phyloP scores from a whole-genome alignment of 2,329 filamentous ascomycete species.

The Tympanopsis confertula region DNA sequence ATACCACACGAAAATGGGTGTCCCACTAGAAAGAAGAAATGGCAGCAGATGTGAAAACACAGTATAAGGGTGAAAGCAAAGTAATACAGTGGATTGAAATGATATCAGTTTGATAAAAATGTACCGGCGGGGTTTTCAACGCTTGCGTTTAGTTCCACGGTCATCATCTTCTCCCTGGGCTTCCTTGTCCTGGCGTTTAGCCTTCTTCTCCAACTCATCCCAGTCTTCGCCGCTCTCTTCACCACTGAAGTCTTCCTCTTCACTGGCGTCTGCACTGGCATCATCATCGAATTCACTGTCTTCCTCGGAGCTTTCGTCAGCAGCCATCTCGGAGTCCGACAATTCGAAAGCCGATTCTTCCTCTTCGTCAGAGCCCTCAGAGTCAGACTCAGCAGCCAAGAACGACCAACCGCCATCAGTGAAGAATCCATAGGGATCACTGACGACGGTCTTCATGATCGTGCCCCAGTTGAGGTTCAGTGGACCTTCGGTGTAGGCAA shows the following conservation, averaged over 20 bases:
- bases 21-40: too few species aligned
- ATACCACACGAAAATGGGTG: too few species aligned
- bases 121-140: too few species aligned
- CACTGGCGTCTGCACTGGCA: constrained; percentile 75
- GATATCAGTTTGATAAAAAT: too few species aligned
- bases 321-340: constrained; percentile 75
- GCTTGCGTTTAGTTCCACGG: constrained; percentile 60
- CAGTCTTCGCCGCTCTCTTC: constrained; percentile 79
- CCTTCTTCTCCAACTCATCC: constrained; percentile 90
- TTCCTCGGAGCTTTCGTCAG: constrained; percentile 69
- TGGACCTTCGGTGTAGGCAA: constrained; percentile 89
- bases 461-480: constrained; percentile 97
- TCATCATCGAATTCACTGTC: constrained; percentile 82
- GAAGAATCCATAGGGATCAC: constrained; percentile 91
- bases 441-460: constrained; percentile 97
- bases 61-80: too few species aligned
- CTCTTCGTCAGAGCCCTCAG: constrained; percentile 64
- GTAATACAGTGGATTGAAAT: too few species aligned
- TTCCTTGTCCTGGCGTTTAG: constrained; percentile 69
- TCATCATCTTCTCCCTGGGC: constrained; percentile 58
- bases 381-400: constrained; percentile 76
- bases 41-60: too few species aligned
- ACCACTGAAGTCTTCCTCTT: constrained; percentile 62
- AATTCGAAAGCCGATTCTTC: constrained; percentile 88
- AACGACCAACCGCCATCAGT: constrained; percentile 92